These are phyloP conservation scores for Globisporangium megalacanthum DNA, from an alignment of 352 stramenopile genomes.

Conservation along the genomic window DNA sequence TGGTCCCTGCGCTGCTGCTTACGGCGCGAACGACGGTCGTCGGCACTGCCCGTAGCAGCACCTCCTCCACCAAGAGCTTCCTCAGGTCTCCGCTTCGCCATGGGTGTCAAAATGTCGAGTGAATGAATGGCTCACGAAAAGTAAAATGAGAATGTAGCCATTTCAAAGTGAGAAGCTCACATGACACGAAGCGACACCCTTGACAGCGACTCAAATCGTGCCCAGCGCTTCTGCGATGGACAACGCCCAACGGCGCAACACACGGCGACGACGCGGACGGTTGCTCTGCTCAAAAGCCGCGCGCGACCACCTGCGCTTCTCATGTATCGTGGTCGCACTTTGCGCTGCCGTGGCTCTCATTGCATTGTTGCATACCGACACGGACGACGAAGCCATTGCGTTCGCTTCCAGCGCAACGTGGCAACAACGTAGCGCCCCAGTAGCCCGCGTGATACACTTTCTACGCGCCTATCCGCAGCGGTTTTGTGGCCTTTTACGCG, in stretches of 20 bases:
- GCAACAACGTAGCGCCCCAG: neutral
- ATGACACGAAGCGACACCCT: no score
- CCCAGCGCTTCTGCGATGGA: no score
- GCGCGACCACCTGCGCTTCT: conserved; percentile 6
- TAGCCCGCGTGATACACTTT: neutral
- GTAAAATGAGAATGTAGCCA: no score
- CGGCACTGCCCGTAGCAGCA: no score
- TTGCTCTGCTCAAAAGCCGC: neutral
- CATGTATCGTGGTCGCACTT: conserved; percentile 1
- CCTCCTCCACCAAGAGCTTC: no score
- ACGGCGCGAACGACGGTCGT: neutral
- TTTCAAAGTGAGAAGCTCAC: no score
- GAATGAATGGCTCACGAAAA: neutral
- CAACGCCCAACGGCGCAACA: no score
- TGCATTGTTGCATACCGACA: neutral
- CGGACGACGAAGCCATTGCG: neutral
- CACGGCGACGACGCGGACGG: no score
- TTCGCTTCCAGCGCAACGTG: no score
- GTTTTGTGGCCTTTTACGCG: conserved; percentile 17
- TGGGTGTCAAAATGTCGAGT: no score
- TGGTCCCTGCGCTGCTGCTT: conserved; percentile 3
- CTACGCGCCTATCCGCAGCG: conserved; percentile 12
- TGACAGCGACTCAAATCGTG: neutral
- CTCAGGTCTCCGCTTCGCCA: neutral
- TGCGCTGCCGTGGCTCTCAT: neutral